These are phyloP conservation scores for Beta corolliflora DNA, from an alignment of 179 eudicot genomes.

Conservation along the genomic window DNA sequence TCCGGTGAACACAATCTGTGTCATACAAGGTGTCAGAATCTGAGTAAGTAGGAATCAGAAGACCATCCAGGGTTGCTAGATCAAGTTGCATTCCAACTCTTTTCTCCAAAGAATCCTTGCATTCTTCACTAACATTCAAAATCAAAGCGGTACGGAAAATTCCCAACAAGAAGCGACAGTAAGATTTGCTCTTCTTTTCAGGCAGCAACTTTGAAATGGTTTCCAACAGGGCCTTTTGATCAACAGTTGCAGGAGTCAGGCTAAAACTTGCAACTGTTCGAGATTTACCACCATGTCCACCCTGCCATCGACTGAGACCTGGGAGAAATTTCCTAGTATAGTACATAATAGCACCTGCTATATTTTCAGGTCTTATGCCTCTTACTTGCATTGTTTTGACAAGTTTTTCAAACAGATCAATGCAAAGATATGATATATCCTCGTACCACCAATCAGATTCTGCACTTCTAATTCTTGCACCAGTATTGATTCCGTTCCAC, in stretches of 20 bases:
- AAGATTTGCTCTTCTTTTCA: constrained; percentile 71
- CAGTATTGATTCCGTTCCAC: constrained; percentile 97
- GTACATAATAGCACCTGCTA: constrained; percentile 78
- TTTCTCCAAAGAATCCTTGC: constrained; percentile 71
- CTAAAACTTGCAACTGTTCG: constrained; percentile 76
- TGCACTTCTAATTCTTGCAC: constrained; percentile 78
- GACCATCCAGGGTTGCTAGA: constrained; percentile 69
- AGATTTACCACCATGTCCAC: constrained; percentile 44
- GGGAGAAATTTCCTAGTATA: constrained; percentile 81
- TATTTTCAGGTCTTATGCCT: constrained; percentile 71
- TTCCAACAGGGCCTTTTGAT: constrained; percentile 69
- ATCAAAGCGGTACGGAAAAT: constrained; percentile 85
- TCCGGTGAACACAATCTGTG: constrained; percentile 81
- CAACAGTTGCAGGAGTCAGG: constrained; percentile 67
- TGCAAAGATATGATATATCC: constrained; percentile 73
- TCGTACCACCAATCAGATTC: constrained; percentile 99
- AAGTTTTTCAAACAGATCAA: constrained; percentile 67
- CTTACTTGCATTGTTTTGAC: constrained; percentile 64
- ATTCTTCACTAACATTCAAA: constrained; percentile 60
- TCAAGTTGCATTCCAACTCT: constrained; percentile 88
- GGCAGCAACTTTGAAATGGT: constrained; percentile 72
- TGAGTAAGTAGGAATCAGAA: constrained; percentile 81
- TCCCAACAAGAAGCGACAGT: constrained; percentile 82
- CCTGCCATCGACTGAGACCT: constrained; percentile 83
- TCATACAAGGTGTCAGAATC: constrained; percentile 80